Base-by-base conservation (phyloP, 2,329 filamentous ascomycete species). In the Neopestalotiopsis sp. region DNA sequence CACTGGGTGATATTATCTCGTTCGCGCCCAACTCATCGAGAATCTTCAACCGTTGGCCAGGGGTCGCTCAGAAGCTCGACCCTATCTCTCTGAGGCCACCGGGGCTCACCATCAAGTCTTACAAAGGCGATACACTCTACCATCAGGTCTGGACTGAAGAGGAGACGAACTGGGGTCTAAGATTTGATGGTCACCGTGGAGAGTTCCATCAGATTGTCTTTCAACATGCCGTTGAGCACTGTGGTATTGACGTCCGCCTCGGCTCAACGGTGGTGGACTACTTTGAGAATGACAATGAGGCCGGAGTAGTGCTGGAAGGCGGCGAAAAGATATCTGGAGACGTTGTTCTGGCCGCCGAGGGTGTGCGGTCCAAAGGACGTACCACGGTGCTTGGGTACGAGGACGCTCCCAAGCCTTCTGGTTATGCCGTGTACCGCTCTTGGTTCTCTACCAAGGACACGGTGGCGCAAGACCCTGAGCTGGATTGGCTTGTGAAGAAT, bases 21-120 rank as follows among this genome's bases (percentile, higher is more conserved):
- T 89, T 89, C 73, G 87, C 85, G 1, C 84, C 86, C 17, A 90
- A 90, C 74, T 84, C 84, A 9, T 84, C 86, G 17, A 84, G 85
- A 40, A 88, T 89, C 49, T 88, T 90, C 74, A 79, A 84, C 70
- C 84, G 86, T 10, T 90, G 88, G 78, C 84, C 86, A 17, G 81
- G 82, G 17, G 82, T 89, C 4, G 80, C 81, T 7, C 82, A 82
- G 40, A 77, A 82, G 68, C 80, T 89, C 69, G 81, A 84, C 62
- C 79, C 81, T 1, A 81, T 90, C 34, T 85, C 84, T 71, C 86
- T 76, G 61, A 75, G 76, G 2, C 72, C 76, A 28, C 73, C 75
- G 64, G 69, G 84, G 62, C 85, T 87, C 75, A 83, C 81, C 61
- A 85, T 87, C 62, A 85, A 87, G 74, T 86, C 84, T 40, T 86